Percentiles rank a stretch among this genome's conserved stretches.
phyloP scores from a whole-genome alignment of 805 yeast species.

The Metschnikowia corniflorae region DNA sequence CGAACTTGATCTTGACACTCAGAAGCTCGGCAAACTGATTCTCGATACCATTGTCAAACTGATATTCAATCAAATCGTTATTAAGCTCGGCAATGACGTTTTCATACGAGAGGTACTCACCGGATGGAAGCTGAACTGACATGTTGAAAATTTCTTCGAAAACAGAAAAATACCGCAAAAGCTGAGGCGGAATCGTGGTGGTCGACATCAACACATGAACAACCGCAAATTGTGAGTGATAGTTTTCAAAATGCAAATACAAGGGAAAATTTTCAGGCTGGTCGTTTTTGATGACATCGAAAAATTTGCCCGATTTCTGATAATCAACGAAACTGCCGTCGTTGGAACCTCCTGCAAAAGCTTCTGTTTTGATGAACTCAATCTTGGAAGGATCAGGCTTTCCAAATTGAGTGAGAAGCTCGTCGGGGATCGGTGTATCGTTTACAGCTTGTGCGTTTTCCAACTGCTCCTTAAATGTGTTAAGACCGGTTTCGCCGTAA shows the following conservation, averaged over 20 bases:
- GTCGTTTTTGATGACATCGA: constrained; percentile 19
- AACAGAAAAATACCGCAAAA: constrained; percentile 61
- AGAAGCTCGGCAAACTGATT: constrained; percentile 65
- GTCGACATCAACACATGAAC: constrained; percentile 61
- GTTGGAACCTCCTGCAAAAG: constrained; percentile 55
- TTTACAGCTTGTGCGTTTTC: constrained; percentile 63
- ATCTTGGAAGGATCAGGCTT: constrained; percentile 75
- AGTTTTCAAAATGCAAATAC: constrained; percentile 74
- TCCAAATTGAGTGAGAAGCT: constrained; percentile 56
- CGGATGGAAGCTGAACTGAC: constrained; percentile 65
- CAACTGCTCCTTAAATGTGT: constrained; percentile 47
- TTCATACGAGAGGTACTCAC: constrained; percentile 60
- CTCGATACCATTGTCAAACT: constrained; percentile 54
- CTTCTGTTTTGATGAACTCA: constrained; percentile 62
- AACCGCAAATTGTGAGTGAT: constrained; percentile 73
- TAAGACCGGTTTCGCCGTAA: constrained; percentile 60
- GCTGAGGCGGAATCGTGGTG: constrained; percentile 43
- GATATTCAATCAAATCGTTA: constrained; percentile 64
- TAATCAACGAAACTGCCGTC: constrained; percentile 36
- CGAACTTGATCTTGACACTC: constrained; percentile 58
- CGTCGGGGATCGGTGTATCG: constrained; percentile 73
- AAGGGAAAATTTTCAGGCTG: constrained; percentile 54
- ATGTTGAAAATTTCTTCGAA: constrained; percentile 66
- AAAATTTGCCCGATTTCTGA: constrained; percentile 24
- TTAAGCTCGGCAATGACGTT: constrained; percentile 72